These are phyloP conservation scores for Agaricus subrufescens DNA, from an alignment of 768 basidiomycete species.

Conservation along the genomic window DNA sequence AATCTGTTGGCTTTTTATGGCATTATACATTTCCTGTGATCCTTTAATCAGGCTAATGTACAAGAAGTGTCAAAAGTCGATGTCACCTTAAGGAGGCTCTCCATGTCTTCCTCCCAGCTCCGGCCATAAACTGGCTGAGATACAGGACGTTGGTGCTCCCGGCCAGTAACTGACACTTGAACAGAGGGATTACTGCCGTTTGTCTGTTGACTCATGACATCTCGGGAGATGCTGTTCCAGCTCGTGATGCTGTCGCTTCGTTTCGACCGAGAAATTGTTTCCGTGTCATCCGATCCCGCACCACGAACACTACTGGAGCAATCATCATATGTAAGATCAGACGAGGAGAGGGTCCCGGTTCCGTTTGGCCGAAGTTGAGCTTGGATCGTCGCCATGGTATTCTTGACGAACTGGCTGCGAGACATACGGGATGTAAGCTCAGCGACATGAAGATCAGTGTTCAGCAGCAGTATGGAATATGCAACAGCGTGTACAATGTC, in stretches of 20 bases:
- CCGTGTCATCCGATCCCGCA: conserved; percentile 53
- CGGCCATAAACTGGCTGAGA: conserved; percentile 48
- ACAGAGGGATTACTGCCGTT: conserved; percentile 68
- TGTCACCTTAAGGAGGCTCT: conserved; percentile 73
- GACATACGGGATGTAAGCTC: conserved; percentile 90
- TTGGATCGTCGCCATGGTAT: conserved; percentile 85
- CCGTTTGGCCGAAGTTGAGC: conserved; percentile 62
- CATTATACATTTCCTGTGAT: conserved; percentile 85
- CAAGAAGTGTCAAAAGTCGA: neutral
- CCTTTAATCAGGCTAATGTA: neutral
- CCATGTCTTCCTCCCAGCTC: conserved; percentile 85
- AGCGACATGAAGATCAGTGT: conserved; percentile 97
- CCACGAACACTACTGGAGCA: conserved; percentile 52
- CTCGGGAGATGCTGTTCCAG: conserved; percentile 75
- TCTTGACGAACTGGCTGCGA: conserved; percentile 83
- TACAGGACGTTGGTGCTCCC: conserved; percentile 18
- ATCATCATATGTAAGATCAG: conserved; percentile 67
- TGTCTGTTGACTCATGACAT: conserved; percentile 39
- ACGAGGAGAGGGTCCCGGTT: conserved; percentile 43
- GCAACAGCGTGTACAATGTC: conserved; percentile 94
- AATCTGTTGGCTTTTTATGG: conserved; percentile 89
- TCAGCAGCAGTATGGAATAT: conserved; percentile 89
- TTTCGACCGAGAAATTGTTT: conserved; percentile 53
- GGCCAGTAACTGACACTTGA: conserved; percentile 40
- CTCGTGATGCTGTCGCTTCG: conserved; percentile 82